phyloP scores from a whole-genome alignment of 768 basidiomycete species.

The Russula brevipes region DNA sequence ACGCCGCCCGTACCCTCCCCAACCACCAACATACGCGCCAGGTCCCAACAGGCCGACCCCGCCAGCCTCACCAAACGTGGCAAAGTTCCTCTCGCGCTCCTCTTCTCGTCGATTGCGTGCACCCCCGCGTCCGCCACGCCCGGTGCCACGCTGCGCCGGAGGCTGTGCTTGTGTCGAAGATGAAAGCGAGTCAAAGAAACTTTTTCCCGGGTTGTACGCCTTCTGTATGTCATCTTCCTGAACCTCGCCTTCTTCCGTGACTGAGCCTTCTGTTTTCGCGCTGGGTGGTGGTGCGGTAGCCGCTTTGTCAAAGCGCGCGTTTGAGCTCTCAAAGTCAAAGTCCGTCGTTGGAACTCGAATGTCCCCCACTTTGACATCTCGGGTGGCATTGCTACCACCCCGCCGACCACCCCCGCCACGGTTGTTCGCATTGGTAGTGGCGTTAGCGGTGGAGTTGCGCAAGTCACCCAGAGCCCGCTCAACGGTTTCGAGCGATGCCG shows the following conservation, averaged over 20 bases:
- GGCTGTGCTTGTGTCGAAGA: conserved; percentile 41
- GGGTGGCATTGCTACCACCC: conserved; percentile 7
- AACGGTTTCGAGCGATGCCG: conserved; percentile 69
- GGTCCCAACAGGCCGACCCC: conserved; percentile 74
- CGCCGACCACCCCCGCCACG: conserved; percentile 38
- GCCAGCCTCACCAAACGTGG: conserved; percentile 83
- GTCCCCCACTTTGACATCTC: conserved; percentile 34
- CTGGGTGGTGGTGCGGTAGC: conserved; percentile 36
- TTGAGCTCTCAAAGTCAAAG: conserved; percentile 76
- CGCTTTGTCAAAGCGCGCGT: conserved; percentile 77
- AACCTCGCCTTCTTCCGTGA: conserved; percentile 34
- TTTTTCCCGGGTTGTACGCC: conserved; percentile 72
- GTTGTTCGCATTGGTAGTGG: conserved; percentile 28
- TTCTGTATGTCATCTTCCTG: conserved; percentile 34
- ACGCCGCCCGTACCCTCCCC: conserved; percentile 62
- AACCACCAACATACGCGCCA: conserved; percentile 72
- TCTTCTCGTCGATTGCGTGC: conserved; percentile 74
- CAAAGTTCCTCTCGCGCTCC: conserved; percentile 77
- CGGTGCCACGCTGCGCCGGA: conserved; percentile 37
- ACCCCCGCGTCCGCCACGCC: conserved; percentile 43
- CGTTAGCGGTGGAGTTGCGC: conserved; percentile 33
- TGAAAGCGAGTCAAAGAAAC: conserved; percentile 73
- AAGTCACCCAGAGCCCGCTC: conserved; percentile 52
- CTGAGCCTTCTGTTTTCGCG: conserved; percentile 29
- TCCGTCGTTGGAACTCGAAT: conserved; percentile 65